phyloP scores from a whole-genome alignment of 2,329 filamentous ascomycete genomes.

The Alternaria atra region DNA sequence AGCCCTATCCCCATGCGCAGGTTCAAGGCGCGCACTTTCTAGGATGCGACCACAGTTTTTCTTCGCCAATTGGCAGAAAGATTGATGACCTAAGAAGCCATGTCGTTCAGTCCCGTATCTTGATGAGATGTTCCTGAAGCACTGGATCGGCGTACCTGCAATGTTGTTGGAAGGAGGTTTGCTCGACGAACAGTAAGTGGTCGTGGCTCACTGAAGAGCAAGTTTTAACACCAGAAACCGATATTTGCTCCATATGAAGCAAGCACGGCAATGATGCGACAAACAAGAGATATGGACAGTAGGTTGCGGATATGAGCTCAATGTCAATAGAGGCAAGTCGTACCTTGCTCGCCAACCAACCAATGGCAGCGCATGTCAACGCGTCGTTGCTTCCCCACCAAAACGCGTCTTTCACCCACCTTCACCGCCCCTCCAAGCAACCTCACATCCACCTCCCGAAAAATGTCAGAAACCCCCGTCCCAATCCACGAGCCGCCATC shows the following conservation, averaged over 20 bases:
- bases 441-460: conserved; percentile 5
- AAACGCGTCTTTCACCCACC: conserved; percentile 11
- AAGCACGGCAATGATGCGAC: too few relatives aligned
- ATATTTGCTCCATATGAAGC: background rate
- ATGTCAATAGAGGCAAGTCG: background rate
- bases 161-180: background rate
- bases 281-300: too few relatives aligned
- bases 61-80: background rate
- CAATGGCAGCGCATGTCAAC: conserved; percentile 11
- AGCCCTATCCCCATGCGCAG: background rate
- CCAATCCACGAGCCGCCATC: conserved; percentile 59
- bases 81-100: background rate
- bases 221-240: background rate
- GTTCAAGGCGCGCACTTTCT: background rate
- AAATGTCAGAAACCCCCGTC: conserved; percentile 41
- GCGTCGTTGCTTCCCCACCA: conserved; percentile 11
- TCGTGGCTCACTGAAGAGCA: background rate
- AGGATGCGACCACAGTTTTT: background rate
- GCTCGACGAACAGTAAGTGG: background rate
- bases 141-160: too few relatives aligned
- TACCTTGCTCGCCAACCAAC: conserved; percentile 6
- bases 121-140: background rate
- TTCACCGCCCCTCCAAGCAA: conserved; percentile 27
- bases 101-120: background rate
- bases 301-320: background rate